Percentiles rank a stretch among this genome's conserved stretches.
phyloP scores from a whole-genome alignment of 2,329 filamentous ascomycete genomes.

The Aplosporella prunicola region DNA sequence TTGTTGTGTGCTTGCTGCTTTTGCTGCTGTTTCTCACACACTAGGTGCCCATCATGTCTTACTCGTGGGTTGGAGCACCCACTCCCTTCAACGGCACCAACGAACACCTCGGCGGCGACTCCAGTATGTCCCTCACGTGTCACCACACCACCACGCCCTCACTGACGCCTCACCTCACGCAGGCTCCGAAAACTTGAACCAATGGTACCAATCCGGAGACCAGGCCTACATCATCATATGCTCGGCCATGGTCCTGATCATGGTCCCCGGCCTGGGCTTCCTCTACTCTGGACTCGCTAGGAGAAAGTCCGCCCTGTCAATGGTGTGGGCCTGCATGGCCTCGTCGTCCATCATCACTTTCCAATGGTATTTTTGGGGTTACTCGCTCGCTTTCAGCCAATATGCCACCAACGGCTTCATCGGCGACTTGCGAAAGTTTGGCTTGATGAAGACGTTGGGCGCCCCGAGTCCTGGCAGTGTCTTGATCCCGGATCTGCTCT shows the following conservation, averaged over 20 bases:
- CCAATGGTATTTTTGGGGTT: conserved; percentile 99
- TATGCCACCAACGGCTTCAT: conserved; percentile 82
- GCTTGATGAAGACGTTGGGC: conserved; percentile 73
- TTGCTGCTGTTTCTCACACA: not conserved
- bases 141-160: conserved; percentile 3
- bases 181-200: conserved; percentile 84
- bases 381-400: conserved; percentile 83
- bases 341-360: conserved; percentile 85
- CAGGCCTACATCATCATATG: conserved; percentile 87
- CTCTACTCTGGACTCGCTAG: conserved; percentile 96
- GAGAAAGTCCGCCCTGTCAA: conserved; percentile 89
- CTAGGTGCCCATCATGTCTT: conserved; percentile 35
- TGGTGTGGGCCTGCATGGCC: conserved; percentile 97
- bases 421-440: conserved; percentile 81
- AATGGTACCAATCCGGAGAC: conserved; percentile 89
- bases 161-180: conserved; percentile 12
- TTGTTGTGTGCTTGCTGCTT: not conserved
- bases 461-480: conserved; percentile 80
- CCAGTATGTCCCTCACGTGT: conserved; percentile 45
- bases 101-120: conserved; percentile 60
- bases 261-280: conserved; percentile 94
- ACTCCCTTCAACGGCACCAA: conserved; percentile 46
- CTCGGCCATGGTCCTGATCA: conserved; percentile 87
- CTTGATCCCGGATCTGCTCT: conserved; percentile 79
- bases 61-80: conserved; percentile 39